A percentile compares a stretch with the other conserved stretches of the same genome.
phyloP scores from a whole-genome alignment of 2,329 filamentous ascomycete genomes.

The Microthyrium microscopicum region DNA sequence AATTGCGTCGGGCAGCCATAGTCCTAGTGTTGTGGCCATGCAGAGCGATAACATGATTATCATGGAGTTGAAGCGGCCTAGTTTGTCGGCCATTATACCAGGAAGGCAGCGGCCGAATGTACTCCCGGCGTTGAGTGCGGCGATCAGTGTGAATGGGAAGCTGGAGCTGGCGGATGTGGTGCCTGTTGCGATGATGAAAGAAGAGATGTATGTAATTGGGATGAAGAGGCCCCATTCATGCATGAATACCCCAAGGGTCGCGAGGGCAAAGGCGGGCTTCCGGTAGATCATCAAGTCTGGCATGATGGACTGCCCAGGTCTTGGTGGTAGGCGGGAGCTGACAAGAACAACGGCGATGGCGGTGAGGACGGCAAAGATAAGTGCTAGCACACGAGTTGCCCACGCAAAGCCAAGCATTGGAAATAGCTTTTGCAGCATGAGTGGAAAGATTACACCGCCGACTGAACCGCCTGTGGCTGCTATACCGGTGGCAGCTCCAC shows the following conservation, averaged over 20 bases:
- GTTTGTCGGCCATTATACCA: conserved; percentile 59
- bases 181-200: conserved; percentile 34
- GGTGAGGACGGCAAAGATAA: conserved; percentile 28
- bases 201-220: conserved; percentile 67
- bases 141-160: conserved; percentile 63
- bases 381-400: conserved; percentile 30
- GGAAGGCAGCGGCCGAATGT: conserved; percentile 65
- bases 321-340: conserved; percentile 10
- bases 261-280: conserved; percentile 23
- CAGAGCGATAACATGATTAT: conserved; percentile 34
- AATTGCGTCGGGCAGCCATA: conserved; percentile 54
- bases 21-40: conserved; percentile 43
- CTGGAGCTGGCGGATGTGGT: not conserved
- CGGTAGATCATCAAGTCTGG: conserved; percentile 8
- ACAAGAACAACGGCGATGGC: conserved; percentile 25
- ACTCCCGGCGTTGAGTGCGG: conserved; percentile 69
- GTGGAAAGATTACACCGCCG: conserved; percentile 31
- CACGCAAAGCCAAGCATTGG: conserved; percentile 29
- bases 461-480: conserved; percentile 51
- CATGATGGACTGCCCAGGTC: conserved; percentile 12
- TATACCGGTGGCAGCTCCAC: conserved; percentile 68
- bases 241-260: conserved; percentile 29
- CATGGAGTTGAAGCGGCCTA: conserved; percentile 78
- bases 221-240: conserved; percentile 38
- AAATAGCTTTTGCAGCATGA: conserved; percentile 28